Base-by-base conservation (phyloP, 257 asterid species). In the Ligustrum vulgare region DNA sequence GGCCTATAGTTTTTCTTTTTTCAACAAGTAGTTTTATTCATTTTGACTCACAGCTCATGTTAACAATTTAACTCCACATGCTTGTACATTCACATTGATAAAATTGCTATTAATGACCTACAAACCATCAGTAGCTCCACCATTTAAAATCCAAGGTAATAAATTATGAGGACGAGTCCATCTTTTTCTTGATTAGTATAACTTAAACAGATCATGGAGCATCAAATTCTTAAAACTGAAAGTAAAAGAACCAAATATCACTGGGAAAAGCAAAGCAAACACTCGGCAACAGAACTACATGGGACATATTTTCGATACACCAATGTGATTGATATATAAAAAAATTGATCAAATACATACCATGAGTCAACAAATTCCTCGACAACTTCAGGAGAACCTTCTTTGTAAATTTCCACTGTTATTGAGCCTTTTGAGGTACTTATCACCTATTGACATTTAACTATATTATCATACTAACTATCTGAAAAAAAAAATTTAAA, bases 371-470 rank as follows among this genome's bases (percentile, higher is more conserved):
- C 72, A 85, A 94, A 94, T 78, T 89, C 90, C 39, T 75, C 86
- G 79, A 94, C 97, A 70, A 84, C 89, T 75, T 91, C 96, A 36
- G 96, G 89, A 77, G 98, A 89, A 71, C 98, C 92, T 71, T 94
- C 99, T 83, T 86, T 92, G 89, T 83, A 91, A 43, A 94, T 92
- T 84, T 94, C 98, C 72, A 85, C 97, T 67, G 89, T 88, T 56
- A 94, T 84, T 36, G 83, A 82, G 81, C 99, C 99, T 84, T 92
- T 92, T 70, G 98, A 85, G 20, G 98, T 94, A 60, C 77, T 82
- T 75, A 94, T 85, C 73, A 87, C 87, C 99, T 94, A 86, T 71
- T 74, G 72, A 77, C 77, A 47, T 47, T 33, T 31, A 34, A 34
- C 70, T 32, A 60, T 23, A 67, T 69, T 16, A 73, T 23, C 51